These are phyloP conservation scores for Cladosporium cucumerinum DNA, from an alignment of 2,329 filamentous ascomycete genomes.

Conservation along the genomic window DNA sequence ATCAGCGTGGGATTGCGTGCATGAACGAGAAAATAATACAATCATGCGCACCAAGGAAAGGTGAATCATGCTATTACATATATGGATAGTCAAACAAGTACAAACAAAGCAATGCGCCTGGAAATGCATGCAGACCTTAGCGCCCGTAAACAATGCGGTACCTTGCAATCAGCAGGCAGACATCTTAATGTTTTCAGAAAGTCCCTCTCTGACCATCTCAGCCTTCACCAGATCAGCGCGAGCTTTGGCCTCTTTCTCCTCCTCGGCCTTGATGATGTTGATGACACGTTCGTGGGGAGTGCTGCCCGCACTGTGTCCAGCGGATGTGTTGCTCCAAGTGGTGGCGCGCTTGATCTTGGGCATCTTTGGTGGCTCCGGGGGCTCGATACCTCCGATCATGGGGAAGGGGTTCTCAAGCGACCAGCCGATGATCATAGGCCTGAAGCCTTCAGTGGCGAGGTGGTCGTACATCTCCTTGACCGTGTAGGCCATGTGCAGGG, in stretches of 20 bases:
- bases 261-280: slow-evolving; percentile 33
- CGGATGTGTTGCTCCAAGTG: slow-evolving; percentile 27
- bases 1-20: neutral
- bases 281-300: slow-evolving; percentile 34
- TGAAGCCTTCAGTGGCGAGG: slow-evolving; percentile 30
- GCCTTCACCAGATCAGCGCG: slow-evolving; percentile 16
- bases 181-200: slow-evolving; percentile 12
- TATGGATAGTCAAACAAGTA: neutral
- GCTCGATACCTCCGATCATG: slow-evolving; percentile 33
- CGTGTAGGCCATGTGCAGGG: slow-evolving; percentile 27
- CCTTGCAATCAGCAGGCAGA: neutral
- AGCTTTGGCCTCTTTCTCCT: slow-evolving; percentile 31
- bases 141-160: neutral
- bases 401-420: slow-evolving; percentile 35
- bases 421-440: slow-evolving; percentile 34
- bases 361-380: slow-evolving; percentile 25
- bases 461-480: slow-evolving; percentile 36
- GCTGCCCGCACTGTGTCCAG: slow-evolving; percentile 25
- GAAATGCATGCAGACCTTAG: neutral
- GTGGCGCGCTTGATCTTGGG: slow-evolving; percentile 26
- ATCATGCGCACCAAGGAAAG: neutral
- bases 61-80: neutral
- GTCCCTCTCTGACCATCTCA: slow-evolving; percentile 13
- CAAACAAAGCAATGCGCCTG: neutral
- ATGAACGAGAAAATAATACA: neutral